Percentiles rank a stretch among this genome's conserved stretches.
These are phyloP conservation scores for Amanita pallidorosea DNA, from an alignment of 768 basidiomycete genomes.

Conservation along the genomic window DNA sequence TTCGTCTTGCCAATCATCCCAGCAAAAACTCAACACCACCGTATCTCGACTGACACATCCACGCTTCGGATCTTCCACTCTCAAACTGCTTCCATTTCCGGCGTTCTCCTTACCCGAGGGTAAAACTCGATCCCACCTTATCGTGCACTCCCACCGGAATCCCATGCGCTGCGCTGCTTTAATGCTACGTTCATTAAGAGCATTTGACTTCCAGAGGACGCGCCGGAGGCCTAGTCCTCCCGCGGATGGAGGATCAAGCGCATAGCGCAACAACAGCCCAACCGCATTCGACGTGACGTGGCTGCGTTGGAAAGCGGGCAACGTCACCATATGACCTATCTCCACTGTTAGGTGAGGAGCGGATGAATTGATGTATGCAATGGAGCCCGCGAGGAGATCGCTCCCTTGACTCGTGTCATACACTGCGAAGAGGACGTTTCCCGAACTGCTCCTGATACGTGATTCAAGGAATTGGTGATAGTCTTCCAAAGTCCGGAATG, in stretches of 20 bases:
- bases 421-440: conserved; percentile 36
- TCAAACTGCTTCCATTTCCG: too few relatives aligned
- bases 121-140: conserved; percentile 46
- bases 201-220: conserved; percentile 50
- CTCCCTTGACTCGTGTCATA: conserved; percentile 30
- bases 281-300: conserved; percentile 49
- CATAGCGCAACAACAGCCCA: conserved; percentile 38
- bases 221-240: conserved; percentile 47
- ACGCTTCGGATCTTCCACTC: conserved; percentile 20
- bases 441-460: conserved; percentile 23
- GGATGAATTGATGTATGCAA: conserved; percentile 38
- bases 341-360: conserved; percentile 34
- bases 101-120: conserved; percentile 23
- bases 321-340: conserved; percentile 42
- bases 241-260: conserved; percentile 26
- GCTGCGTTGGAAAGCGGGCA: conserved; percentile 51
- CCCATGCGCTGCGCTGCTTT: conserved; percentile 48
- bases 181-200: conserved; percentile 35
- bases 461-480: conserved; percentile 25
- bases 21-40: conserved; percentile 38
- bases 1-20: conserved; percentile 50
- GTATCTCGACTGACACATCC: conserved; percentile 28
- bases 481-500: conserved; percentile 26
- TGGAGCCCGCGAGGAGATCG: conserved; percentile 30
- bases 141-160: conserved; percentile 40